Evolutionary conservation across 306 rosid species (phyloP).

Genomic region (Rosa chinensis): DNA sequence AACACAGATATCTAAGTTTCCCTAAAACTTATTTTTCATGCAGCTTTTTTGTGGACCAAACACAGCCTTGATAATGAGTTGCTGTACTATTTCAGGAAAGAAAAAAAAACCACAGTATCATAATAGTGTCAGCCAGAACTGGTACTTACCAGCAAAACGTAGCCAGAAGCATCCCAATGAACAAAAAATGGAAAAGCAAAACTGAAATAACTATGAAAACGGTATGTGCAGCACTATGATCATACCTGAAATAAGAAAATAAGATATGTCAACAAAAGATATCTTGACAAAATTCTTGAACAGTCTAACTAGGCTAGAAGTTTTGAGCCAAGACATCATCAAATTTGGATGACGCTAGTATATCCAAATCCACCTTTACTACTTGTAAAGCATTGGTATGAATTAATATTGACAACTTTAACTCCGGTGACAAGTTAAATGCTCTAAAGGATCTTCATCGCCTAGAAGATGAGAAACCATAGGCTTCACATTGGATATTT

Average conservation of each 20-base stretch:
- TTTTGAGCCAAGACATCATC: neutral
- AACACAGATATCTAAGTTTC: neutral
- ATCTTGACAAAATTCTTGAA: neutral
- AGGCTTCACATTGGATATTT: conserved; percentile 14
- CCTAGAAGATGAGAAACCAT: conserved; percentile 1
- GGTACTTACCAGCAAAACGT: conserved; percentile 84
- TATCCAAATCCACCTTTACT: neutral
- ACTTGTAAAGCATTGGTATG: neutral
- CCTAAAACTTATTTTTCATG: neutral
- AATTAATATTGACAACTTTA: neutral
- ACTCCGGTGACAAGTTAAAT: neutral
- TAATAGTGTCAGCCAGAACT: conserved; percentile 7
- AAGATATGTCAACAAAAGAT: conserved; percentile 21
- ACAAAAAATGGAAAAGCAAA: conserved; percentile 77
- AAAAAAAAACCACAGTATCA: neutral
- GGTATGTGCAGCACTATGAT: conserved; percentile 85
- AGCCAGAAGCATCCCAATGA: conserved; percentile 78
- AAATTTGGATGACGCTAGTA: neutral
- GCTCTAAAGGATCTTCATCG: conserved; percentile 3
- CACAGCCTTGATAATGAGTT: neutral
- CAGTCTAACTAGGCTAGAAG: neutral
- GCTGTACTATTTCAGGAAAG: neutral
- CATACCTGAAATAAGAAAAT: conserved; percentile 71
- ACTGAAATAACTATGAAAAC: conserved; percentile 83
- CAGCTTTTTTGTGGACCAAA: neutral